A percentile compares a stretch with the other conserved stretches of the same genome.
phyloP scores from a whole-genome alignment of 2,329 filamentous ascomycete genomes.

The Onygena corvina region DNA sequence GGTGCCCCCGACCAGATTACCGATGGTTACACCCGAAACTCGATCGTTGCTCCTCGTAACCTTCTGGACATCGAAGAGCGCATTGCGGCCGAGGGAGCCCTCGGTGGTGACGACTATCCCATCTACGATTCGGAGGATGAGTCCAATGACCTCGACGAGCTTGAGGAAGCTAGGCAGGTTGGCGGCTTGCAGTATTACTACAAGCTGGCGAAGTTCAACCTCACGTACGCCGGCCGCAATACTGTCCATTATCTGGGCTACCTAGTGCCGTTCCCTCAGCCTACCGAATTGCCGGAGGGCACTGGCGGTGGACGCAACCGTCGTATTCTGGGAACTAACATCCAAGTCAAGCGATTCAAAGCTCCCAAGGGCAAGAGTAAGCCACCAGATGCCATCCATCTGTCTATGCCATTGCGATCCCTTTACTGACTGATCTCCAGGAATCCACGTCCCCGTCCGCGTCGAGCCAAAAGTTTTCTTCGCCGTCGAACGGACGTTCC shows the following conservation, averaged over 20 bases:
- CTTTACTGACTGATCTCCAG: slow-evolving; percentile 44
- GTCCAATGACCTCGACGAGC: slow-evolving; percentile 58
- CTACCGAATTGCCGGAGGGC: slow-evolving; percentile 29
- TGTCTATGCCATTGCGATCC: neutral
- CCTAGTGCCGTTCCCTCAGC: slow-evolving; percentile 44
- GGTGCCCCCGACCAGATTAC: slow-evolving; percentile 41
- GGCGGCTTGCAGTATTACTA: slow-evolving; percentile 66
- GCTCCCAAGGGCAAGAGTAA: slow-evolving; percentile 45
- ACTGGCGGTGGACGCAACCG: slow-evolving; percentile 25
- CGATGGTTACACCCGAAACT: slow-evolving; percentile 35
- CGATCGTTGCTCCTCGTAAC: slow-evolving; percentile 37
- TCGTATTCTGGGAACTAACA: slow-evolving; percentile 29
- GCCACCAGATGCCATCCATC: slow-evolving; percentile 12
- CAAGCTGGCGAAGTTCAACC: slow-evolving; percentile 44
- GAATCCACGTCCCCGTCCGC: slow-evolving; percentile 88
- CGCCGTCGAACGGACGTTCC: slow-evolving; percentile 87
- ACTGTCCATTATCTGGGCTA: slow-evolving; percentile 38
- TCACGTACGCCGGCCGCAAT: slow-evolving; percentile 37
- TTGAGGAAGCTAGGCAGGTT: slow-evolving; percentile 64
- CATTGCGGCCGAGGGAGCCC: slow-evolving; percentile 49
- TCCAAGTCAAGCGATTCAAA: slow-evolving; percentile 45
- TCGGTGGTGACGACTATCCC: slow-evolving; percentile 59
- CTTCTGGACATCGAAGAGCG: slow-evolving; percentile 71
- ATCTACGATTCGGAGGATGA: slow-evolving; percentile 88
- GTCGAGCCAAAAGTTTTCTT: slow-evolving; percentile 98